These are phyloP conservation scores for Pleochaeta shiraiana DNA, from an alignment of 2,329 filamentous ascomycete species.

Conservation along the genomic window DNA sequence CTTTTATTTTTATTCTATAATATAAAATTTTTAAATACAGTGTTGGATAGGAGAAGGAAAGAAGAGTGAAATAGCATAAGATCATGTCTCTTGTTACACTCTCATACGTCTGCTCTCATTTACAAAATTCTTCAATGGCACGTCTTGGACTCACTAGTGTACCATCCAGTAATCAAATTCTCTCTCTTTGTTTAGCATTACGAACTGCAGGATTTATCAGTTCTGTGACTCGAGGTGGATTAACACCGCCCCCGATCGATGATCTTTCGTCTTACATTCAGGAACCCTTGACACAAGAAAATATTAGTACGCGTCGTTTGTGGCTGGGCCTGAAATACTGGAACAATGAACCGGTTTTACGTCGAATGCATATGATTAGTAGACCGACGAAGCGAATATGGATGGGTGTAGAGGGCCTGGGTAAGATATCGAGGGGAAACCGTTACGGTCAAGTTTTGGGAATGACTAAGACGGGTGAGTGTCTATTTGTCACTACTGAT, in stretches of 20 bases:
- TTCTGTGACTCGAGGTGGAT: slow-evolving; percentile 41
- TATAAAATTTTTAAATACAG: too few relatives aligned
- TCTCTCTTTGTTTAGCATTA: slow-evolving; percentile 39
- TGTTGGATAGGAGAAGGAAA: too few relatives aligned
- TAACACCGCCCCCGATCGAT: slow-evolving; percentile 30
- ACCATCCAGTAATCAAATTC: slow-evolving; percentile 42
- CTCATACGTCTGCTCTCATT: slow-evolving; percentile 47
- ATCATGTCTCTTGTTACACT: slow-evolving; percentile 53
- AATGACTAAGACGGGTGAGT: slow-evolving; percentile 42
- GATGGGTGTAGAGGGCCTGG: slow-evolving; percentile 34
- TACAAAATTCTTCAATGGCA: slow-evolving; percentile 50
- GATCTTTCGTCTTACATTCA: slow-evolving; percentile 24
- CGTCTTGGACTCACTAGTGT: slow-evolving; percentile 48
- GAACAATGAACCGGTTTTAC: slow-evolving; percentile 46
- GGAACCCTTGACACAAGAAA: slow-evolving; percentile 32
- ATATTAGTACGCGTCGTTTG: slow-evolving; percentile 38
- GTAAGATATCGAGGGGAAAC: slow-evolving; percentile 34
- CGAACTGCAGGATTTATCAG: slow-evolving; percentile 47
- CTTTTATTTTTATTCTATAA: too few relatives aligned
- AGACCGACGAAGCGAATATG: slow-evolving; percentile 47
- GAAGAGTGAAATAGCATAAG: not conserved
- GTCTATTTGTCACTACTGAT: slow-evolving; percentile 46
- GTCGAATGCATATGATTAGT: slow-evolving; percentile 38
- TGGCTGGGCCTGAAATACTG: slow-evolving; percentile 59
- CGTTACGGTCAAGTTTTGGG: slow-evolving; percentile 38